Base-by-base conservation (phyloP, 768 basidiomycete genomes). In the Brasilioporus rufonigricans region DNA sequence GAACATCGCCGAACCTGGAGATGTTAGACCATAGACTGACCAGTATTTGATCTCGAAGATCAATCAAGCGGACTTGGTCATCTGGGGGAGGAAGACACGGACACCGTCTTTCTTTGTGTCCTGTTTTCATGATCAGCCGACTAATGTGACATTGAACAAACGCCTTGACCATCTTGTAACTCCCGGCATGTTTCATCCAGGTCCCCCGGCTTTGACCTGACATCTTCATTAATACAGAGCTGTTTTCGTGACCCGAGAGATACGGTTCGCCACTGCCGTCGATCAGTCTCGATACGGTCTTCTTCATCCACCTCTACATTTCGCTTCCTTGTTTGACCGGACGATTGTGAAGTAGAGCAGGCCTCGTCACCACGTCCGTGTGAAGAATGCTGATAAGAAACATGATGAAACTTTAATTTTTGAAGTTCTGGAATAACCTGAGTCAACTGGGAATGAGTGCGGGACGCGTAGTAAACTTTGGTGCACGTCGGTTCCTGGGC, bases 391-490 rank as follows among this genome's bases (percentile, higher is more conserved):
- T 53, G 36, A 26, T 56, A 47, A 19, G 68, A 68, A 26, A 61
- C 50, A 45, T 74, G 50, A 18, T 71, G 67, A 66, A 94, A 68
- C 57, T 77, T 77, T n/a, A 96, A 80, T 61, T 84, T 88, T 38
- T 75, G 79, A 11, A 98, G 76, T 65, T 99, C 97, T 4, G 89
- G 87, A 18, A 94, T 77, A 4, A 98, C 79, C 68, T 99, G 96
- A 2, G 93, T 79, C 4, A 99, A 81, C 65, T 99, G 96, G 2
- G 95, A 95, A 71, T 99, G 96, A 1, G 96, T 99, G 31, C 96
- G 80, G 0, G 97, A 98, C 0, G 95, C 90, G 65, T 95, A 97
- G 69, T 85, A 97, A 56, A 98, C 87, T 77, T 93, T 90, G 35
- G 83, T 87, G 64, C 87, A 89, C 5, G 79, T 77, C 16, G 79